Evolutionary conservation across 495 filamentous ascomycete genomes (phyloP).

Genomic region (Neurospora sp.): DNA sequence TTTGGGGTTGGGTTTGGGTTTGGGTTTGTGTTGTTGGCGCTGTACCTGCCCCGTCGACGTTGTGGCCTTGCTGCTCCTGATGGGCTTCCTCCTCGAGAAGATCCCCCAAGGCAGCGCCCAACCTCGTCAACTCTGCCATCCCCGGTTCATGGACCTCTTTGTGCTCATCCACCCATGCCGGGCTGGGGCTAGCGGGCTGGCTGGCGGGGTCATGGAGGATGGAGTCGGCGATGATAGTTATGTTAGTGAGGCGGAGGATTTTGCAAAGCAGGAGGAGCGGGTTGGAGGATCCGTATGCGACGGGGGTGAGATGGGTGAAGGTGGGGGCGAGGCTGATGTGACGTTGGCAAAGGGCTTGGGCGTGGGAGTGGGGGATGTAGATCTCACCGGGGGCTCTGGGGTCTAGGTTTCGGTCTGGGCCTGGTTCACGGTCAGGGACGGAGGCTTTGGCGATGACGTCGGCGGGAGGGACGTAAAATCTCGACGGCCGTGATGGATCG

Average conservation of each 20-base stretch:
- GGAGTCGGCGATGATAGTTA: neutral
- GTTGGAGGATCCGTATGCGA: neutral
- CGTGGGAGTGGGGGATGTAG: neutral
- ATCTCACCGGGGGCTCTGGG: neutral
- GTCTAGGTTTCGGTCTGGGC: neutral
- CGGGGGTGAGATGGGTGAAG: neutral
- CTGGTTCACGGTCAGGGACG: neutral
- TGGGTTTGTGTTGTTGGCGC: neutral
- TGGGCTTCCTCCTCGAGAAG: neutral
- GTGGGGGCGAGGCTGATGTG: neutral
- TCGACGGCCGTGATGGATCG: neutral
- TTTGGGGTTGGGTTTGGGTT: neutral
- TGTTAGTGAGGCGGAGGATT: neutral
- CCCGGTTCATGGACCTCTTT: neutral
- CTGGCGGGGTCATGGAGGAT: neutral
- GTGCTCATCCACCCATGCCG: neutral
- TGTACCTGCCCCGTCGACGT: too few species aligned
- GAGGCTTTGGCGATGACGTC: neutral
- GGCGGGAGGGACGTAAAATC: neutral
- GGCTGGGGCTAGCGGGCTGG: neutral
- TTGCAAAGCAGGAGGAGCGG: neutral
- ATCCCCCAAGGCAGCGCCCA: neutral
- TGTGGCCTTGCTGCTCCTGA: too few species aligned
- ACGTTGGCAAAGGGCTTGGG: neutral
- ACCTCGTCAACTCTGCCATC: rapidly evolving